phyloP scores from a whole-genome alignment of 2,329 filamentous ascomycete species.

The Pseudogymnoascus sp. region DNA sequence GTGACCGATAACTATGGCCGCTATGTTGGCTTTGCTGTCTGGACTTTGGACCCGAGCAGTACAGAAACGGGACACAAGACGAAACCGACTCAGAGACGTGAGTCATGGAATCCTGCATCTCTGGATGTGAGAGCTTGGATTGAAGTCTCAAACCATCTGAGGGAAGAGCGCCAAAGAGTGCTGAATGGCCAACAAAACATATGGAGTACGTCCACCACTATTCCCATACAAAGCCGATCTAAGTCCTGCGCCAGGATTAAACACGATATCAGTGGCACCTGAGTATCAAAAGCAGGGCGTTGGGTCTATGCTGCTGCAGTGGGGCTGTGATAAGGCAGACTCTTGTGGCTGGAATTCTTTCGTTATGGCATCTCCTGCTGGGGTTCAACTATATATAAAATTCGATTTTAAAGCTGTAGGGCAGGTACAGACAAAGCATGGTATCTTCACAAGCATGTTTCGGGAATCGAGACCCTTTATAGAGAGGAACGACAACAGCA shows the following conservation, averaged over 20 bases:
- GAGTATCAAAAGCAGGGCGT: background rate
- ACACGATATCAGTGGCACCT: background rate
- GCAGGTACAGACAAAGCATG: background rate
- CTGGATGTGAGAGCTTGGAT: background rate
- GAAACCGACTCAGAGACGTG: background rate
- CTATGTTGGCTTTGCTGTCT: background rate
- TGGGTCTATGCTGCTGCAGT: background rate
- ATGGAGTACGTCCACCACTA: background rate
- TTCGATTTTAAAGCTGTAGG: background rate
- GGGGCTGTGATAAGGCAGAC: background rate
- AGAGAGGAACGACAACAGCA: background rate
- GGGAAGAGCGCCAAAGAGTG: background rate
- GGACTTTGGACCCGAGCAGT: background rate
- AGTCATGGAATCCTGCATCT: background rate
- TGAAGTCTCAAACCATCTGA: background rate
- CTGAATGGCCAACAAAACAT: background rate
- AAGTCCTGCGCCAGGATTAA: background rate
- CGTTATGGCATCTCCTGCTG: background rate
- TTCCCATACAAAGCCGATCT: background rate
- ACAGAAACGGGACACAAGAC: background rate
- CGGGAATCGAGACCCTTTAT: background rate
- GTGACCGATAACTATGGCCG: background rate
- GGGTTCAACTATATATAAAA: background rate
- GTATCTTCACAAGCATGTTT: background rate
- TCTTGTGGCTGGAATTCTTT: background rate